These are phyloP conservation scores for Daphne laureola DNA, from an alignment of 441 rosid genomes.

Conservation along the genomic window DNA sequence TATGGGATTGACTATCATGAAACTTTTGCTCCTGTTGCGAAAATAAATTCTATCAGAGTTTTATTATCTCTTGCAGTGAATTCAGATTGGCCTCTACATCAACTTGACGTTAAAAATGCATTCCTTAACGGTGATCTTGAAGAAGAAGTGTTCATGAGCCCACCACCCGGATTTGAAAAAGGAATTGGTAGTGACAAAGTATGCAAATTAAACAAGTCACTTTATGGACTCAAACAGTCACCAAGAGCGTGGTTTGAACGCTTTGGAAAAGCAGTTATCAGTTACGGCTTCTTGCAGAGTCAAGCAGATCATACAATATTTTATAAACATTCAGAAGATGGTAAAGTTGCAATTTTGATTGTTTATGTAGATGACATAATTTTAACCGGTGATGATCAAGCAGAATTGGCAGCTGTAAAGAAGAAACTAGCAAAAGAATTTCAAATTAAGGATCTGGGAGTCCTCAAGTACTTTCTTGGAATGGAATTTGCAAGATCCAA, in stretches of 20 bases:
- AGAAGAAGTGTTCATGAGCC: slow-evolving; percentile 2
- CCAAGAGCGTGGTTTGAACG: too few species aligned
- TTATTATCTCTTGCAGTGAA: background rate
- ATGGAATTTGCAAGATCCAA: too few species aligned
- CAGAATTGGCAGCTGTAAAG: too few species aligned
- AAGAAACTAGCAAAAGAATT: too few species aligned
- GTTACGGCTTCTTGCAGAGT: too few species aligned
- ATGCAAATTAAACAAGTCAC: background rate
- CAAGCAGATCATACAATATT: background rate
- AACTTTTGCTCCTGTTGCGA: background rate
- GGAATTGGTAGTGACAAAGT: background rate
- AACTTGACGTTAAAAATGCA: background rate
- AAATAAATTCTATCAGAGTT: background rate
- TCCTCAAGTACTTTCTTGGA: too few species aligned
- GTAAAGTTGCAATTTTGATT: background rate
- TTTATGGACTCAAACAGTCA: background rate
- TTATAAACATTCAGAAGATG: too few species aligned
- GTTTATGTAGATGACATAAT: background rate
- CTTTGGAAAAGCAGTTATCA: too few species aligned
- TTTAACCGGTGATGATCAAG: background rate
- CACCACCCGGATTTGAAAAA: background rate
- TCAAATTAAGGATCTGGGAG: too few species aligned
- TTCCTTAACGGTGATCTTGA: background rate
- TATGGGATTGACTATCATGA: slow-evolving; percentile 1
- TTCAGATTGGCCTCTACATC: background rate